phyloP scores from a whole-genome alignment of 192 early-diverging fungal genomes.

The Dimargaris verticillata region DNA sequence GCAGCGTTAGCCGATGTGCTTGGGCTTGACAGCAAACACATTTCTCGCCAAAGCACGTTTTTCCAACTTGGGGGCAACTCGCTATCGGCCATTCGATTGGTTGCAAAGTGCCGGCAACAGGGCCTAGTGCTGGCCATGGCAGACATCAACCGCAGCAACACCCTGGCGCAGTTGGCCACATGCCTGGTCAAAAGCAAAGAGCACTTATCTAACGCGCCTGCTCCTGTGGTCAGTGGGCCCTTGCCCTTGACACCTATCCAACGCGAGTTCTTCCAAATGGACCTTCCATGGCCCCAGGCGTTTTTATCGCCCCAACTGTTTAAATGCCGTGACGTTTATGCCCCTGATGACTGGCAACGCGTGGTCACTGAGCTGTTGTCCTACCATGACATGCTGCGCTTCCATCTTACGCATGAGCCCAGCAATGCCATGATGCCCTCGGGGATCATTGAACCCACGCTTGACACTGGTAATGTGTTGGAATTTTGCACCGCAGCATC shows the following conservation, averaged over 20 bases:
- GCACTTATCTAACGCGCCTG: not conserved
- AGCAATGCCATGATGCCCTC: not conserved
- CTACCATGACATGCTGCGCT: not conserved
- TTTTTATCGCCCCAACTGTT: not conserved
- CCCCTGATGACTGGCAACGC: not conserved
- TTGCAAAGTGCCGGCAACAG: not conserved
- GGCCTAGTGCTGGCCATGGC: not conserved
- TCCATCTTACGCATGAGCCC: not conserved
- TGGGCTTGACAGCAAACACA: too few species aligned
- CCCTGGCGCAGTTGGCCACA: not conserved
- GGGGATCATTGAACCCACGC: not conserved
- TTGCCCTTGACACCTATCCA: not conserved
- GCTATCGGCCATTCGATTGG: constrained; percentile 9
- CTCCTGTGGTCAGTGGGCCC: not conserved
- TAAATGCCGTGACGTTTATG: not conserved
- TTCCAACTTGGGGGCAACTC: constrained; percentile 9
- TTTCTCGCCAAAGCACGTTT: not conserved
- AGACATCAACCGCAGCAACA: not conserved
- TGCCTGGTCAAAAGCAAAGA: not conserved
- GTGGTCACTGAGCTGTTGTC: not conserved
- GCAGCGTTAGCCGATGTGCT: too few species aligned
- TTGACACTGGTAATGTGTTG: not conserved
- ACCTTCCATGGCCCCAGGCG: not conserved
- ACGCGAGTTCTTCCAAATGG: not conserved
- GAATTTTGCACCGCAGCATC: not conserved